phyloP scores from a whole-genome alignment of 2,329 filamentous ascomycete genomes.

The Pseudogymnoascus sp. region DNA sequence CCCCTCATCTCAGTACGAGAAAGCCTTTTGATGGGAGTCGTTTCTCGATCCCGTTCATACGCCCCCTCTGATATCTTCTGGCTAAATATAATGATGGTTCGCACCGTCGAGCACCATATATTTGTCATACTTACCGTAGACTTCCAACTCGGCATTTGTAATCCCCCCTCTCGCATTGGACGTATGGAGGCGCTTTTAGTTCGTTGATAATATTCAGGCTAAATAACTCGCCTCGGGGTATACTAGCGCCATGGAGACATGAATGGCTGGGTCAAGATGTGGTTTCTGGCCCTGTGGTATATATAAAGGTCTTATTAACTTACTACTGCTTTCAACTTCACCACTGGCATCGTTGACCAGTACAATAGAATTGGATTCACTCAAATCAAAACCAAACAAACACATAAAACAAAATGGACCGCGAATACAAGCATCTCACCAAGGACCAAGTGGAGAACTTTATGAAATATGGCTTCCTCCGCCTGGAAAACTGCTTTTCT shows the following conservation, averaged over 20 bases:
- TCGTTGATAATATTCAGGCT: background rate
- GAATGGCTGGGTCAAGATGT: background rate
- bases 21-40: background rate
- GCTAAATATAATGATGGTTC: background rate
- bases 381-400: background rate
- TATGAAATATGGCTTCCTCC: conserved; percentile 48
- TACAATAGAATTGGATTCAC: background rate
- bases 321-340: background rate
- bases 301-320: background rate
- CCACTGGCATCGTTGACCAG: background rate
- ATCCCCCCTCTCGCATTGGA: background rate
- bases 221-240: background rate
- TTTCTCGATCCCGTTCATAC: conserved; percentile 2
- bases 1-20: background rate
- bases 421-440: conserved; percentile 28
- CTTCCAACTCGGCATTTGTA: background rate
- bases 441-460: conserved; percentile 45
- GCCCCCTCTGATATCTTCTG: background rate
- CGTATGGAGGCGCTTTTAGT: background rate
- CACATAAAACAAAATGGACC: background rate
- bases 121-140: background rate
- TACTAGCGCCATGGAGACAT: background rate
- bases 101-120: background rate
- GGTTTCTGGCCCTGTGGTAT: background rate
- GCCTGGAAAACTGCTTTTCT: conserved; percentile 45